Percentiles rank a stretch among this genome's conserved stretches.
These are phyloP conservation scores for Simmondsia chinensis DNA, from an alignment of 148 eudicot genomes.

Conservation along the genomic window DNA sequence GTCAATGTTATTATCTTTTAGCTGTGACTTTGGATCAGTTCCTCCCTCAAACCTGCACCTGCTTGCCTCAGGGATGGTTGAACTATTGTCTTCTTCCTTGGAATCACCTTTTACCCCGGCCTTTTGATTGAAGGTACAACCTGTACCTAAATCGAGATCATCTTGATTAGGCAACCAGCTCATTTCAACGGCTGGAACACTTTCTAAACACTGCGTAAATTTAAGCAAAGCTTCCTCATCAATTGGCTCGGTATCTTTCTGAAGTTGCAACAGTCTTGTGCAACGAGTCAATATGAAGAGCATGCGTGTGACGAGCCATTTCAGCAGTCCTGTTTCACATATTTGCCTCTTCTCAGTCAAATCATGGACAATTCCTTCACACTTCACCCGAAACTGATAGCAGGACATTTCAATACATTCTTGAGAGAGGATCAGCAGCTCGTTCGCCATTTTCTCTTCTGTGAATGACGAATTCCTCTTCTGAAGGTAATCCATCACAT, in stretches of 20 bases:
- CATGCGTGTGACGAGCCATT: slow-evolving; percentile 50
- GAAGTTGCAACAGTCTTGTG: slow-evolving; percentile 56
- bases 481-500: slow-evolving; percentile 27
- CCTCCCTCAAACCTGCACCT: slow-evolving; percentile 8
- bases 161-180: slow-evolving; percentile 33
- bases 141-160: slow-evolving; percentile 16
- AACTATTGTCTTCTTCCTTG: too few species aligned
- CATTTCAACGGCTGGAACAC: slow-evolving; percentile 44
- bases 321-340: slow-evolving; percentile 34
- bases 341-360: slow-evolving; percentile 44
- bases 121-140: slow-evolving; percentile 6
- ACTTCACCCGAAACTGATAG: slow-evolving; percentile 35
- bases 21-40: too few species aligned
- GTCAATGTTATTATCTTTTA: slow-evolving; percentile 4
- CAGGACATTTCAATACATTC: slow-evolving; percentile 33
- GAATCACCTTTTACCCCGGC: too few species aligned
- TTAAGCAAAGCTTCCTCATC: slow-evolving; percentile 36
- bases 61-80: too few species aligned
- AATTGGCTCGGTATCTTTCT: slow-evolving; percentile 40
- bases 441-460: slow-evolving; percentile 28
- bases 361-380: slow-evolving; percentile 53
- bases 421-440: slow-evolving; percentile 37
- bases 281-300: slow-evolving; percentile 64
- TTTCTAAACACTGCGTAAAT: slow-evolving; percentile 39
- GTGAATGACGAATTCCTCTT: slow-evolving; percentile 22